Evolutionary conservation across 2,329 filamentous ascomycete genomes (phyloP).

Genomic region (Mycogone perniciosa): DNA sequence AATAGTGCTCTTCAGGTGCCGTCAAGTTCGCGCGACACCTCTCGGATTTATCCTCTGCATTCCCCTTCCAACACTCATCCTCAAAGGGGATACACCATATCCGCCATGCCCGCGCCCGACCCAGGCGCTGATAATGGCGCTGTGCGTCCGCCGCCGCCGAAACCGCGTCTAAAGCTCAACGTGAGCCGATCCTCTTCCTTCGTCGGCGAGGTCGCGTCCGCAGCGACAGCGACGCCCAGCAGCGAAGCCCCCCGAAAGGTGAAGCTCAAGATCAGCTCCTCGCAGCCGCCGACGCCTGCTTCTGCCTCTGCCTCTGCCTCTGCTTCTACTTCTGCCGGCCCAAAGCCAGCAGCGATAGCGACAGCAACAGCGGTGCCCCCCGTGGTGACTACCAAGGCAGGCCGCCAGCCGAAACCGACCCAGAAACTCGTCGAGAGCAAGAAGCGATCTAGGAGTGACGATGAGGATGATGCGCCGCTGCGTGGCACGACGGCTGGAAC

Average conservation of each 20-base stretch:
- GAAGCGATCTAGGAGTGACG: conserved; percentile 54
- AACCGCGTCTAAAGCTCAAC: conserved; percentile 36
- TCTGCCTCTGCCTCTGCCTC: conserved; percentile 13
- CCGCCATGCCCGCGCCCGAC: conserved; percentile 24
- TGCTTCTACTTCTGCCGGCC: neutral
- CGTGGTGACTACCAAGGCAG: conserved; percentile 50
- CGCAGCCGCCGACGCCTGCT: conserved; percentile 34
- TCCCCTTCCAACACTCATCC: neutral
- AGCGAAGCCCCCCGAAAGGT: conserved; percentile 31
- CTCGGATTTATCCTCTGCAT: too few species aligned
- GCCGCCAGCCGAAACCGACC: conserved; percentile 53
- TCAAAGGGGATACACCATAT: neutral
- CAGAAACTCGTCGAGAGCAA: conserved; percentile 52
- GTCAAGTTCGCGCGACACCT: too few species aligned
- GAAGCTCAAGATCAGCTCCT: conserved; percentile 37
- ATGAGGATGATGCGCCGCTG: conserved; percentile 36
- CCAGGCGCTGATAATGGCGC: conserved; percentile 18
- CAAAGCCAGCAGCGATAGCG: conserved; percentile 1
- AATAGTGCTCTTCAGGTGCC: neutral
- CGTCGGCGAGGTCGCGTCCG: conserved; percentile 21
- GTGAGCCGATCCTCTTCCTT: conserved; percentile 32
- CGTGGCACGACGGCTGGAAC: conserved; percentile 41
- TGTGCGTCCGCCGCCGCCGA: conserved; percentile 23
- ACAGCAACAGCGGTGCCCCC: conserved; percentile 3
- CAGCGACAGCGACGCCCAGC: conserved; percentile 15